Conservation (phyloP, 2,329 filamentous ascomycete genomes). For the Apiospora sp. region DNA sequence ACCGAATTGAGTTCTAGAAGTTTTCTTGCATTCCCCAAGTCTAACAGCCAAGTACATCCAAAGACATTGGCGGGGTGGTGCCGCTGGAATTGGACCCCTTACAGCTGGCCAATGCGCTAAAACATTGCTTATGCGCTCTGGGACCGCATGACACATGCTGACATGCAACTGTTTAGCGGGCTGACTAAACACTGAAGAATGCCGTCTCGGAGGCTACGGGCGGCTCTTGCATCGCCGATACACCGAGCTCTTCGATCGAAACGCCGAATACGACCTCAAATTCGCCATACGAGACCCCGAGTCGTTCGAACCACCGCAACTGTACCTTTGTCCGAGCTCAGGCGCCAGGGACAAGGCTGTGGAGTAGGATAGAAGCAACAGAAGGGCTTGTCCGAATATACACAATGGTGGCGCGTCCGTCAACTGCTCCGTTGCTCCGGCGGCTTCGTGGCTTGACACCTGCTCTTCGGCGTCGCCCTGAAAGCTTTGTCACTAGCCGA, state of each 20-base stretch:
- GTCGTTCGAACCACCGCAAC: neutral
- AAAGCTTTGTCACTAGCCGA: neutral
- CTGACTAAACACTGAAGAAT: constrained; percentile 16
- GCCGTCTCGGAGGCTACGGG: constrained; percentile 17
- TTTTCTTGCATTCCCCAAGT: constrained; percentile 15
- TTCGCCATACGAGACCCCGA: constrained; percentile 1
- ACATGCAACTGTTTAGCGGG: constrained; percentile 15
- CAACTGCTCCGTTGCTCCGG: constrained; percentile 25
- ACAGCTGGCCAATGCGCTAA: constrained; percentile 13
- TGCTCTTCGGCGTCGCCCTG: constrained; percentile 3
- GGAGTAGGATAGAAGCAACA: neutral
- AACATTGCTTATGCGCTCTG: constrained; percentile 13
- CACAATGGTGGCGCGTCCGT: constrained; percentile 22
- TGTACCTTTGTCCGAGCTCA: neutral
- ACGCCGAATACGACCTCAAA: constrained; percentile 13
- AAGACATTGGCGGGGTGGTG: constrained; percentile 22
- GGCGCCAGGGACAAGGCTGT: neutral
- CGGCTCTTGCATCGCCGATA: constrained; percentile 10
- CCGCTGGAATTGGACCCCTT: constrained; percentile 20
- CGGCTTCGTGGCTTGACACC: constrained; percentile 24
- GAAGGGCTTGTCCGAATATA: neutral
- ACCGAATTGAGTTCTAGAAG: constrained; percentile 21
- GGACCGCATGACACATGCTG: constrained; percentile 21
- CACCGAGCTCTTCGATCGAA: neutral
- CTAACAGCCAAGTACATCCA: constrained; percentile 9